phyloP scores from a whole-genome alignment of 306 rosid genomes.

The Styphnolobium japonicum region DNA sequence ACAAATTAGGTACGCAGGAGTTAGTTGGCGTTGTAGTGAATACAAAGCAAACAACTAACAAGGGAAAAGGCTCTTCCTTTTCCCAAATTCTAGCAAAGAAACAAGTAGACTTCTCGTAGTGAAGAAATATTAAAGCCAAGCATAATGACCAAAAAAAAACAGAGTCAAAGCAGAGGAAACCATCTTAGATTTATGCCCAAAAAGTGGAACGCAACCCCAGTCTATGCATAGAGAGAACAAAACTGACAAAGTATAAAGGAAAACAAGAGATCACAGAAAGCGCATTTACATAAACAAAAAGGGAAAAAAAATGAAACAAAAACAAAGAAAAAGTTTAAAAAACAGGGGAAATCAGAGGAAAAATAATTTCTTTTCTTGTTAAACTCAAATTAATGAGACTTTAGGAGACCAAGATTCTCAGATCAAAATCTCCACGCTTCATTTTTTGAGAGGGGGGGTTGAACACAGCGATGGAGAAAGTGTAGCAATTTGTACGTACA shows the following conservation, averaged over 20 bases:
- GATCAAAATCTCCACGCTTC: background rate
- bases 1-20: background rate
- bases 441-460: background rate
- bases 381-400: background rate
- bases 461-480: background rate
- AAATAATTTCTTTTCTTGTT: background rate
- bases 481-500: background rate
- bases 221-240: background rate
- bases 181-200: background rate
- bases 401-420: background rate
- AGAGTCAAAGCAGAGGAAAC: conserved; percentile 5
- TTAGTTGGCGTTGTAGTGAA: background rate
- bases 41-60: background rate
- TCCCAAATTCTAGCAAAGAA: background rate
- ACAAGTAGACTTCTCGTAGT: background rate
- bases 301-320: background rate
- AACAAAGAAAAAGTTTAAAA: background rate
- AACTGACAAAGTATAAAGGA: background rate
- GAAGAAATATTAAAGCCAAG: background rate
- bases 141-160: background rate
- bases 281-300: background rate
- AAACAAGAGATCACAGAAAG: background rate
- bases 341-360: background rate
- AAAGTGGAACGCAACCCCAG: background rate
- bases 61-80: background rate